Conservation (phyloP, 2,329 filamentous ascomycete species). For the Exophiala spinifera region DNA sequence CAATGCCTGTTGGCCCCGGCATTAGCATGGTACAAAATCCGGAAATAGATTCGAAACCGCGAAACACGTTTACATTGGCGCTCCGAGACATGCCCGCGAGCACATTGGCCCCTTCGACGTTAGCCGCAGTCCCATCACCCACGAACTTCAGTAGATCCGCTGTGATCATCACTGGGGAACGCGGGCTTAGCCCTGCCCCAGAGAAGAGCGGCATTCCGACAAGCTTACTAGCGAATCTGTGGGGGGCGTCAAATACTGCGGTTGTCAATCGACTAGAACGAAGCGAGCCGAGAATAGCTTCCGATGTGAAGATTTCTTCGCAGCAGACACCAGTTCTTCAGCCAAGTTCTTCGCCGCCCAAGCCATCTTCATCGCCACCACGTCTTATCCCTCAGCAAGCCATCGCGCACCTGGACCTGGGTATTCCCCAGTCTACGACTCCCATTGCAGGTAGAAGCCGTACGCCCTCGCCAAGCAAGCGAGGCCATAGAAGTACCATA, state of each 20-base stretch:
- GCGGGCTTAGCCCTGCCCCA: slow-evolving; percentile 61
- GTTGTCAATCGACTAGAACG: slow-evolving; percentile 61
- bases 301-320: slow-evolving; percentile 28
- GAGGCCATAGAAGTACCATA: slow-evolving; percentile 54
- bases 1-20: slow-evolving; percentile 63
- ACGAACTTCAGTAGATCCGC: slow-evolving; percentile 86
- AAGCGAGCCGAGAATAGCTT: slow-evolving; percentile 45
- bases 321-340: slow-evolving; percentile 20
- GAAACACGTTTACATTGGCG: slow-evolving; percentile 32
- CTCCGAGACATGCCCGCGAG: slow-evolving; percentile 52
- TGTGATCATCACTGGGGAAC: slow-evolving; percentile 75
- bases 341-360: slow-evolving; percentile 23
- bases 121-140: slow-evolving; percentile 76
- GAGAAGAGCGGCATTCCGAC: slow-evolving; percentile 72
- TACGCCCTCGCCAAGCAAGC: slow-evolving; percentile 31
- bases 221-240: slow-evolving; percentile 86
- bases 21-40: slow-evolving; percentile 36
- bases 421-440: slow-evolving; percentile 25
- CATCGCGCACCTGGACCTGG: slow-evolving; percentile 22
- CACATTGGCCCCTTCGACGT: slow-evolving; percentile 73
- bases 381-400: slow-evolving; percentile 16
- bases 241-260: slow-evolving; percentile 84
- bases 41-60: slow-evolving; percentile 38
- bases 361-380: slow-evolving; percentile 11
- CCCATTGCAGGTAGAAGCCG: slow-evolving; percentile 27